Conservation (phyloP, 2,329 filamentous ascomycete genomes). For the Claviceps purpurea region DNA sequence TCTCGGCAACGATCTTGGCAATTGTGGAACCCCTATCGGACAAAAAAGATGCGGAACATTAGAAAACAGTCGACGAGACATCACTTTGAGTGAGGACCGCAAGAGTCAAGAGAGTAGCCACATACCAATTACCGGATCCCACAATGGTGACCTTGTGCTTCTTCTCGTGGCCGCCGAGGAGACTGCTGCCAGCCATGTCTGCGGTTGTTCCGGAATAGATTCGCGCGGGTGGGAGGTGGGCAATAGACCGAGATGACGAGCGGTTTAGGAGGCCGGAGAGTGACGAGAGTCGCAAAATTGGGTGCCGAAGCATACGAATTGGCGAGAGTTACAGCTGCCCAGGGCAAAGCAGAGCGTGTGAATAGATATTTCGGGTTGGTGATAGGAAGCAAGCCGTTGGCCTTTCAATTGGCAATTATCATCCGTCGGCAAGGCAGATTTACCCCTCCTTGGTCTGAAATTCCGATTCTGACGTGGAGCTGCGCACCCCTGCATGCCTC, state of each 20-base stretch:
- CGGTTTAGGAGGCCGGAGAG: neutral
- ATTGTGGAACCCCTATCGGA: slow-evolving; percentile 77
- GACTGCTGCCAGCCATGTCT: slow-evolving; percentile 20
- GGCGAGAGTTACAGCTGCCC: neutral
- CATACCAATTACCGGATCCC: slow-evolving; percentile 91
- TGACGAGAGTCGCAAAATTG: neutral
- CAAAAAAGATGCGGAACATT: neutral
- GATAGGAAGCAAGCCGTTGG: no score
- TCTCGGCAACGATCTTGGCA: slow-evolving; percentile 92
- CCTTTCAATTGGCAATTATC: no score
- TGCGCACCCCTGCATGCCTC: no score
- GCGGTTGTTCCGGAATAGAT: slow-evolving; percentile 1
- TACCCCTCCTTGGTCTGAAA: neutral
- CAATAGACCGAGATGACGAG: neutral
- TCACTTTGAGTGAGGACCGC: neutral
- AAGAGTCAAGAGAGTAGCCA: neutral
- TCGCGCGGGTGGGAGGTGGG: neutral
- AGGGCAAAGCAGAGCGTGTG: neutral
- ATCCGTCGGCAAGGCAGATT: neutral
- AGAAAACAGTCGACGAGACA: neutral
- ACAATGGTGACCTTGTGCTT: slow-evolving; percentile 90
- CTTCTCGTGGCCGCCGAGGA: slow-evolving; percentile 40
- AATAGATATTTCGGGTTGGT: no score
- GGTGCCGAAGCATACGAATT: slow-evolving; percentile 4
- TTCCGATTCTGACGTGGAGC: no score